Percentiles rank a stretch among this genome's conserved stretches.
phyloP scores from a whole-genome alignment of 176 grass and related monocot genomes.

The Bolboschoenus planiculmis region DNA sequence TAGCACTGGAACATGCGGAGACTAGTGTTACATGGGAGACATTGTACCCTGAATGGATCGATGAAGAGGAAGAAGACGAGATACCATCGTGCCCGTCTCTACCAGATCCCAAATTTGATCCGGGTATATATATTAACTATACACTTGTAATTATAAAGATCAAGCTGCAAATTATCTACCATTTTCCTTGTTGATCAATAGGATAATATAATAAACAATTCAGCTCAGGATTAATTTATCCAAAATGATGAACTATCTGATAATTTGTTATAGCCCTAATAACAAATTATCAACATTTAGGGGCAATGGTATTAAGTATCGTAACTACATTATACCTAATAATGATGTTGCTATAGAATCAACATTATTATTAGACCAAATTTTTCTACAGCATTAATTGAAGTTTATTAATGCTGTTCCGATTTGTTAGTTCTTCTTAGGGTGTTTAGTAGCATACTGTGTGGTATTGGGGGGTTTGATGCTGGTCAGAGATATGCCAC shows the following conservation, averaged over 20 bases:
- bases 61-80: conserved; percentile 36
- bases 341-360: too few relatives aligned
- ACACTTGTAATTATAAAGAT: not conserved
- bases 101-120: conserved; percentile 28
- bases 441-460: not conserved
- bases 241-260: not conserved
- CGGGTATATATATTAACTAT: not conserved
- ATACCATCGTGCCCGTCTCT: conserved; percentile 45
- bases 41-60: conserved; percentile 66
- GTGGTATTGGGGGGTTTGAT: not conserved
- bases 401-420: not conserved
- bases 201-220: not conserved
- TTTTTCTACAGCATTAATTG: not conserved
- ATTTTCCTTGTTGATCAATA: not conserved
- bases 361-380: not conserved
- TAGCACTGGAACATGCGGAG: conserved; percentile 32
- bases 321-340: not conserved
- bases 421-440: not conserved
- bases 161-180: not conserved
- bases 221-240: not conserved
- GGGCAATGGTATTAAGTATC: not conserved
- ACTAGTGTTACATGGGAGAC: conserved; percentile 42
- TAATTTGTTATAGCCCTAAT: not conserved
- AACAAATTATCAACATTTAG: not conserved
- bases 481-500: not conserved